These are phyloP conservation scores for Phytophthora rubi DNA, from an alignment of 352 stramenopile species.

Conservation along the genomic window DNA sequence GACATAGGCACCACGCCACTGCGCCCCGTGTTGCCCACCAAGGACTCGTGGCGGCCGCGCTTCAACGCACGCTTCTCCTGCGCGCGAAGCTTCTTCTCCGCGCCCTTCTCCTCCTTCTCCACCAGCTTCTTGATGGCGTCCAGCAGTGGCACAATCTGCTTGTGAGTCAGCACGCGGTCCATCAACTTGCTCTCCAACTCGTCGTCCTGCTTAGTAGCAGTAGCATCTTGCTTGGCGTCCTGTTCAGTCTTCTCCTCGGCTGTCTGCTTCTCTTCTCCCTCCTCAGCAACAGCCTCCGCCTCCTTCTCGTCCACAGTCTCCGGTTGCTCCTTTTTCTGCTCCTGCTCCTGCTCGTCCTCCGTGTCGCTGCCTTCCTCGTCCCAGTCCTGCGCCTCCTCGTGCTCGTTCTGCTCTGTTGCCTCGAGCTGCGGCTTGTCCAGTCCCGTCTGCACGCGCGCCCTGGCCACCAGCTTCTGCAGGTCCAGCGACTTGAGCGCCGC, in stretches of 20 bases:
- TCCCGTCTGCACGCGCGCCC: slow-evolving; percentile 52
- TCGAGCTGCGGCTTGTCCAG: slow-evolving; percentile 31
- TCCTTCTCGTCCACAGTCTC: slow-evolving; percentile 33
- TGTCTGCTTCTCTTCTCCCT: slow-evolving; percentile 15
- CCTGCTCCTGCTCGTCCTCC: slow-evolving; percentile 2
- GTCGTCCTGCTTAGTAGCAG: slow-evolving; percentile 27
- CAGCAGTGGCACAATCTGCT: slow-evolving; percentile 69
- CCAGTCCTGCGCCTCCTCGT: slow-evolving; percentile 29
- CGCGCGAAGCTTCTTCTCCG: slow-evolving; percentile 62
- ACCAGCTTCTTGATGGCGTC: slow-evolving; percentile 64
- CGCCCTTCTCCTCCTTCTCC: slow-evolving; percentile 58
- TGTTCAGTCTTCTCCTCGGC: slow-evolving; percentile 11
- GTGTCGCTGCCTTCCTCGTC: slow-evolving; percentile 29
- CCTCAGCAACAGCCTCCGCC: not conserved
- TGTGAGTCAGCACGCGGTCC: slow-evolving; percentile 71
- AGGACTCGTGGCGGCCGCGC: slow-evolving; percentile 49
- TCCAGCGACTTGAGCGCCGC: slow-evolving; percentile 62
- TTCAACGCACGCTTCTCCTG: slow-evolving; percentile 75
- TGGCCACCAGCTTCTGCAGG: slow-evolving; percentile 51
- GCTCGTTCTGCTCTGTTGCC: slow-evolving; percentile 1
- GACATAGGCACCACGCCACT: slow-evolving; percentile 62
- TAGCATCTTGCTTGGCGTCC: slow-evolving; percentile 34
- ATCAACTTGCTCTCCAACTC: slow-evolving; percentile 50
- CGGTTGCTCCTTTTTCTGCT: slow-evolving; percentile 3
- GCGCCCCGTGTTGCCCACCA: slow-evolving; percentile 69